These are phyloP conservation scores for Neotropicomus parvogracilis DNA, from an alignment of 1,284 basidiomycete genomes.

Conservation along the genomic window DNA sequence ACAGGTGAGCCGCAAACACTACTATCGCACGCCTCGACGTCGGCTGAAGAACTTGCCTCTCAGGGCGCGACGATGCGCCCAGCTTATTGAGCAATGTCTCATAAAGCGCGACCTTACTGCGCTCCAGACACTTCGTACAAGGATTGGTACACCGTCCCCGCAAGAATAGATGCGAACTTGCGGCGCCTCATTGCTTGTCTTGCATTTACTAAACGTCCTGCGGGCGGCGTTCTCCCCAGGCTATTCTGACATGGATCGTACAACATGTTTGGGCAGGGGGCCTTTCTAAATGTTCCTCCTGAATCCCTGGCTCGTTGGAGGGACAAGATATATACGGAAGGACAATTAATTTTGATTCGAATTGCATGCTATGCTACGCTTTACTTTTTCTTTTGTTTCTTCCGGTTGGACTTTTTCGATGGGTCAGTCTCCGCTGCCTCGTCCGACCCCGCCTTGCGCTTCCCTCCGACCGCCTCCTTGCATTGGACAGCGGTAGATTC, in stretches of 20 bases:
- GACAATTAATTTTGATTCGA: neutral
- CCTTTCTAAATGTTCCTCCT: neutral
- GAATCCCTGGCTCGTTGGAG: neutral
- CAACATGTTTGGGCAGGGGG: neutral
- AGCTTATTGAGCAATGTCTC: conserved; percentile 28
- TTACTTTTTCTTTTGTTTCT: conserved; percentile 49
- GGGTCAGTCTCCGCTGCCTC: conserved; percentile 31
- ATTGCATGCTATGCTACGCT: conserved; percentile 16
- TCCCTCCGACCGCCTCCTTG: conserved; percentile 23
- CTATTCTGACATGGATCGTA: neutral
- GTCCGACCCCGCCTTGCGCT: conserved; percentile 41
- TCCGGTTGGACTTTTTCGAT: conserved; percentile 47
- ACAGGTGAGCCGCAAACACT: conserved; percentile 40
- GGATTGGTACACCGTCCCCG: conserved; percentile 1
- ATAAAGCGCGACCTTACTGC: conserved; percentile 13
- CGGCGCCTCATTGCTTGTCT: neutral
- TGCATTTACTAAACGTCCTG: neutral
- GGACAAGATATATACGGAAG: neutral
- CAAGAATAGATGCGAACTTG: conserved; percentile 8
- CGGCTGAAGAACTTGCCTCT: neutral
- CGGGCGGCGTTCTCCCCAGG: neutral
- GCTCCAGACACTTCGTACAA: conserved; percentile 23
- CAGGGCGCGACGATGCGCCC: conserved; percentile 24
- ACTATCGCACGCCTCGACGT: neutral
- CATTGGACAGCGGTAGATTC: conserved; percentile 20